Percentiles rank a stretch among this genome's conserved stretches.
phyloP scores from a whole-genome alignment of 208 protist species.

The Kentomonas sorsogonicus region DNA sequence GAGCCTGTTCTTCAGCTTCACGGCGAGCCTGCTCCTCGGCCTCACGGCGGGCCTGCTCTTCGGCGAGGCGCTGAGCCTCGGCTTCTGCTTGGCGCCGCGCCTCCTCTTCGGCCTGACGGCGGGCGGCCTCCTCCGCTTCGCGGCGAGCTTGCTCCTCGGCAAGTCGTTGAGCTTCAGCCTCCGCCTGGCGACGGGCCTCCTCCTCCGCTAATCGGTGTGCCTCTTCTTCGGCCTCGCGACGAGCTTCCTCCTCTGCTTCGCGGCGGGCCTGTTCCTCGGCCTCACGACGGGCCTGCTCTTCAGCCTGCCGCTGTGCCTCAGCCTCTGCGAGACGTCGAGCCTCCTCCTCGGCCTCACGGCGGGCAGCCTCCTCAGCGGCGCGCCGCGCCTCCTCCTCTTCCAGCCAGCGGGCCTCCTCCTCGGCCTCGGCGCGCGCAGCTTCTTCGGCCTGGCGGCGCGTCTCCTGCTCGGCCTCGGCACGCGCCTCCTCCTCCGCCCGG shows the following conservation, averaged over 20 bases:
- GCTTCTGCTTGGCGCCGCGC: slow-evolving; percentile 82
- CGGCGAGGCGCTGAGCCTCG: slow-evolving; percentile 24
- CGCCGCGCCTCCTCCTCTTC: slow-evolving; percentile 21
- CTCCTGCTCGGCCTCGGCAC: slow-evolving; percentile 4
- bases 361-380: slow-evolving; percentile 41
- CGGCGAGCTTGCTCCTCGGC: slow-evolving; percentile 42
- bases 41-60: slow-evolving; percentile 74
- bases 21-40: slow-evolving; percentile 39
- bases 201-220: slow-evolving; percentile 23
- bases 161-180: slow-evolving; percentile 33
- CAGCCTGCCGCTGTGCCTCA: slow-evolving; percentile 11
- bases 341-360: slow-evolving; percentile 63
- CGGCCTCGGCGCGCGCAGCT: slow-evolving; percentile 6
- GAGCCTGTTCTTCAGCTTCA: slow-evolving; percentile 28
- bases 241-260: slow-evolving; percentile 43
- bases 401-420: slow-evolving; percentile 10
- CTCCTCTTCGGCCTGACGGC: slow-evolving; percentile 32
- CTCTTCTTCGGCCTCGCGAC: slow-evolving; percentile 43
- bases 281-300: slow-evolving; percentile 19
- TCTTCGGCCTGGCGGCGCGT: slow-evolving; percentile 11
- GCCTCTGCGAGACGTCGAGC: slow-evolving; percentile 22
- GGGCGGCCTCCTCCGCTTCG: slow-evolving; percentile 24
- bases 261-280: slow-evolving; percentile 16
- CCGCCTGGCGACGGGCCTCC: slow-evolving; percentile 76
- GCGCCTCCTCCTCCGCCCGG: slow-evolving; percentile 14